A percentile compares a stretch with the other conserved stretches of the same genome.
Evolutionary conservation across 2,329 filamentous ascomycete genomes (phyloP).

Genomic region (Parascedosporium putredinis): DNA sequence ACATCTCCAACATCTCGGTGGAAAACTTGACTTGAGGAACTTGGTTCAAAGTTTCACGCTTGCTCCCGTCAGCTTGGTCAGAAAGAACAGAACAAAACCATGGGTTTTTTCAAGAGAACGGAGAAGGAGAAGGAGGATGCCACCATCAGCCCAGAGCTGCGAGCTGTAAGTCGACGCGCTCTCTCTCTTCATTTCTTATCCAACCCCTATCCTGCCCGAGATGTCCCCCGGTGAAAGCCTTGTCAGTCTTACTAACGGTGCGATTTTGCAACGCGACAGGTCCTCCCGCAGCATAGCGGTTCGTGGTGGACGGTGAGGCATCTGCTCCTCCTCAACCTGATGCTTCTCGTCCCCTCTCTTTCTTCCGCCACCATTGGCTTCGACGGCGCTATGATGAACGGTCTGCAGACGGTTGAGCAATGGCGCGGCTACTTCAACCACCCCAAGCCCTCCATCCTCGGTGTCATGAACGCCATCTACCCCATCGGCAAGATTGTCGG

Average conservation of each 20-base stretch:
- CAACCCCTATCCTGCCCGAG: too few relatives aligned
- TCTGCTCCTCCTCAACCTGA: background rate
- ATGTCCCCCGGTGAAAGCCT: too few relatives aligned
- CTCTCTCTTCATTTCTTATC: background rate
- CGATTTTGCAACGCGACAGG: background rate
- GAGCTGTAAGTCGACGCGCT: background rate
- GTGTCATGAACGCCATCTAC: slow-evolving; percentile 26
- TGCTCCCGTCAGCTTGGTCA: background rate
- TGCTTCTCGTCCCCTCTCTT: background rate
- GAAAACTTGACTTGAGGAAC: too few relatives aligned
- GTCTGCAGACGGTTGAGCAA: slow-evolving; percentile 27
- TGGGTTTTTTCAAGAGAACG: background rate
- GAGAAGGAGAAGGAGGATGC: background rate
- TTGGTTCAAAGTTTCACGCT: too few relatives aligned
- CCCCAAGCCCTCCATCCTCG: slow-evolving; percentile 24
- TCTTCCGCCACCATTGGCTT: background rate
- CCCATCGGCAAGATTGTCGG: slow-evolving; percentile 28
- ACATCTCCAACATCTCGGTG: too few relatives aligned
- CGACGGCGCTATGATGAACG: slow-evolving; percentile 31
- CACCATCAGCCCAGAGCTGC: background rate
- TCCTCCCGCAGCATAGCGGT: background rate
- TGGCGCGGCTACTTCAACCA: slow-evolving; percentile 31
- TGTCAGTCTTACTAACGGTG: background rate
- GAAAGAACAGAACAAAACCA: background rate
- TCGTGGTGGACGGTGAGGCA: background rate